Base-by-base conservation (phyloP, 78 protist genomes). In the Dictyostelium brefeldianum region DNA sequence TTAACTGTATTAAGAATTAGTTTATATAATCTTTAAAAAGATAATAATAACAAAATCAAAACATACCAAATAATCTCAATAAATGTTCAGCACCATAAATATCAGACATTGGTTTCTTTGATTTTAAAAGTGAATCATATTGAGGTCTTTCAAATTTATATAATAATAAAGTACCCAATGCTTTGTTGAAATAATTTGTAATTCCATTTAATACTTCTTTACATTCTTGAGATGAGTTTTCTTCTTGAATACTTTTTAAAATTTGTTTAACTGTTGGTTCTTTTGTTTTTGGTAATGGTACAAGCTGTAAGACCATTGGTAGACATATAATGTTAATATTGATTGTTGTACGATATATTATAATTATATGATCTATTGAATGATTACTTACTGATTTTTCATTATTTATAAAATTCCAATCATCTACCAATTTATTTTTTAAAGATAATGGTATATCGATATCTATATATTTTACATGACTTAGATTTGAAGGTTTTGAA, bases 61-160 rank as follows among this genome's bases (percentile, higher is more conserved):
- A 43, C 80, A 10, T 83, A 83, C 90, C 90, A 85, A 85, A 85
- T 50, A 85, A 85, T 85, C 92, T 73, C 64, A 85, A 62, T 36
- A 85, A 62, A 75, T 85, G 92, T 47, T 85, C 92, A 17, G 83
- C 81, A 59, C 92, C 92, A 85, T 85, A 85, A 15, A 85, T 75
- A 25, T 85, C 92, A 17, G 83, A 73, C 62, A 59, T 29, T 62
- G 83, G 71, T 59, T 56, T 75, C 20, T 85, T 59, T 14, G 81
- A 83, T 25, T 75, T 75, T n/a, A 85, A 27, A 18, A 83, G 50
- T 22, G 74, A 51, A 9, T 59, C 41, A 54, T 73, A 83, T 48
- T 85, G 92, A 10, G 48, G 50, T 75, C 92, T 73, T 59, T 85
- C 92, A 74, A 85, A 85, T 62, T 85, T 85, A 22, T 85, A 85